Evolutionary conservation across 2,329 filamentous ascomycete genomes (phyloP), one percentile per base, ranked within the genome.

Genomic region (Elsinoe arachidis): DNA sequence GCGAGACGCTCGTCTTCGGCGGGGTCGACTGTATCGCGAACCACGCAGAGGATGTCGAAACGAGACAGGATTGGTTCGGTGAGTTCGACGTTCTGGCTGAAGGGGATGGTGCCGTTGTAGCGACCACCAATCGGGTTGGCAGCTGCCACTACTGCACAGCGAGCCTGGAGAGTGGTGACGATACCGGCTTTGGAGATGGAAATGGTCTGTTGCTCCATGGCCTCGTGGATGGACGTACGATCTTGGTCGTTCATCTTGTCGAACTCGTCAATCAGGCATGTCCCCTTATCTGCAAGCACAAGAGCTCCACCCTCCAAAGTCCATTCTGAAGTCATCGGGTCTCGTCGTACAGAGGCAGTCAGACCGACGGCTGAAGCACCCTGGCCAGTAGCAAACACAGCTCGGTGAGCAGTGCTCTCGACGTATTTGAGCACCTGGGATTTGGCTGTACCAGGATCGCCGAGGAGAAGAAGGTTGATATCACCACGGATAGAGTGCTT

Each of bases 231-330:
- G 6, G 90, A 96, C 1, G 93, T 97, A 63, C 93, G 84, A 72
- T 99, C 93, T 69, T 97, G 90, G 70, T 99, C 93, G 71, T 97
- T 97, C 93, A 99, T 99, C 80, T 99, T 99, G 81, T 99, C 93
- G 66, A 99, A 99, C 73, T 99, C 93, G 67, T 99, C 93, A 61
- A 99, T 99, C 30, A 99, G 79, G 68, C 93, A 97, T 14, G 90
- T 96, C 39, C 93, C 93, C 63, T 89, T 87, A 70, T 99, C 93
- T 14, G 93, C 93, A 57, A 99, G 82, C 66, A 99, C 93, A 10
- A 99, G 79, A 3, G 93, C 93, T 68, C 93, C 93, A 61, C 93
- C 93, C 74, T 99, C 93, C 2, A 99, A 78, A 5, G 93, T 97
- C 92, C 93, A 99, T 74, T 99, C 93, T 70, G 87, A 88, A 1